Evolutionary conservation across 176 grass and related monocot genomes (phyloP).

Genomic region (Olyra latifolia): DNA sequence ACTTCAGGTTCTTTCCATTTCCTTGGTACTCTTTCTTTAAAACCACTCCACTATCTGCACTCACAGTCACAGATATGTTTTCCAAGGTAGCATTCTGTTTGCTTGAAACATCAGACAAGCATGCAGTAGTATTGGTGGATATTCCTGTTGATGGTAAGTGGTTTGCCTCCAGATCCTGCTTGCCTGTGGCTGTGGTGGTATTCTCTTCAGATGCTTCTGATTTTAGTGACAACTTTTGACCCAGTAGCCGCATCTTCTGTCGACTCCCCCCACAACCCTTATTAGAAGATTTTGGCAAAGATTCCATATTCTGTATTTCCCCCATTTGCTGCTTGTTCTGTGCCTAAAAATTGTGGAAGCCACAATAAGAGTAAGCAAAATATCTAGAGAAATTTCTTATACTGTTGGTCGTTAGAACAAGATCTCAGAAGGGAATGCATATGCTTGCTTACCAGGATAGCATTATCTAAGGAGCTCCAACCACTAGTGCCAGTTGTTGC

Average conservation of each 20-base stretch:
- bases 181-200: constrained; percentile 16
- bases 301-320: constrained; percentile 24
- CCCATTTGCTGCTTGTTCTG: constrained; percentile 39
- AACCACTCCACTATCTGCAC: constrained; percentile 24
- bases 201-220: constrained; percentile 33
- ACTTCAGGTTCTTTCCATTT: constrained; percentile 29
- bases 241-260: constrained; percentile 55
- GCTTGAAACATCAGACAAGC: constrained; percentile 38
- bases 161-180: constrained; percentile 27
- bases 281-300: constrained; percentile 25
- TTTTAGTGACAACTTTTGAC: constrained; percentile 54
- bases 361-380: not conserved
- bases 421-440: not conserved
- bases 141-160: constrained; percentile 3
- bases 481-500: constrained; percentile 34
- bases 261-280: constrained; percentile 35
- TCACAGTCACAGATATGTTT: constrained; percentile 11
- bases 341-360: constrained; percentile 32
- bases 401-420: not conserved
- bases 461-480: constrained; percentile 40
- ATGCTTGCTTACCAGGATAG: constrained; percentile 31
- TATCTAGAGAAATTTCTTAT: constrained; percentile 1
- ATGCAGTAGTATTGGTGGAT: constrained; percentile 20
- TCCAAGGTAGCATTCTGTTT: constrained; percentile 24
- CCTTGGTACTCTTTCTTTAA: constrained; percentile 27